Evolutionary conservation across 1,284 basidiomycete genomes (phyloP).

Genomic region (Sporisorium reilianum): DNA sequence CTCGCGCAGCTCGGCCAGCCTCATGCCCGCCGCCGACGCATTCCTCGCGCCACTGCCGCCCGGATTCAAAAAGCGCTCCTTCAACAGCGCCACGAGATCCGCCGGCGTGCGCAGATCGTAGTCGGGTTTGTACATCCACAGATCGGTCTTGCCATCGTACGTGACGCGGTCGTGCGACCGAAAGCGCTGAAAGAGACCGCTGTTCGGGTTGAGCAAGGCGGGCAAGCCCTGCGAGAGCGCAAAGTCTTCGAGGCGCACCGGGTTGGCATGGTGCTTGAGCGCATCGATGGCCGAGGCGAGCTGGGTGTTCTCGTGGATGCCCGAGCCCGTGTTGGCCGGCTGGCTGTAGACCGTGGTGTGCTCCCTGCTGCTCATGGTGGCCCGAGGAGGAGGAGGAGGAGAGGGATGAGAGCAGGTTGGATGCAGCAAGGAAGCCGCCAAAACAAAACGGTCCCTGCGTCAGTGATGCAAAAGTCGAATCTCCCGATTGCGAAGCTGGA

Average conservation of each 20-base stretch:
- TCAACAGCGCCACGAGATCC: conserved; percentile 81
- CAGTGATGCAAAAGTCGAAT: conserved; percentile 7
- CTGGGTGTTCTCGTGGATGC: conserved; percentile 85
- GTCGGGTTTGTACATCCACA: conserved; percentile 88
- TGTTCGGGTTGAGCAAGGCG: conserved; percentile 76
- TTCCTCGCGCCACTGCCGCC: conserved; percentile 38
- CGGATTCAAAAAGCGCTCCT: conserved; percentile 54
- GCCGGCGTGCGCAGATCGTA: conserved; percentile 85
- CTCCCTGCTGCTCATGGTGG: conserved; percentile 33
- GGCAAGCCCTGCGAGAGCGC: conserved; percentile 82
- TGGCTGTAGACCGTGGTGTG: conserved; percentile 78
- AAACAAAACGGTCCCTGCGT: conserved; percentile 22
- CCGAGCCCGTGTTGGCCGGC: conserved; percentile 83
- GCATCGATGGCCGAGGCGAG: conserved; percentile 84
- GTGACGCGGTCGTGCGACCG: conserved; percentile 81
- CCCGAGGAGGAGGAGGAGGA: not conserved
- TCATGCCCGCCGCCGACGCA: conserved; percentile 74
- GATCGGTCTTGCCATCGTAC: conserved; percentile 82
- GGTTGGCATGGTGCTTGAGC: conserved; percentile 79
- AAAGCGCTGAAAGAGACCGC: conserved; percentile 81
- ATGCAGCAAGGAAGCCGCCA: not conserved
- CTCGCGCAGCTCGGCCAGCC: conserved; percentile 85
- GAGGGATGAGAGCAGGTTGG: not conserved
- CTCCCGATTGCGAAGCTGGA: conserved; percentile 15
- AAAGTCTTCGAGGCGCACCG: conserved; percentile 85